These are phyloP conservation scores for Penicillium sclerotigenum DNA, from an alignment of 2,329 filamentous ascomycete genomes.

Conservation along the genomic window DNA sequence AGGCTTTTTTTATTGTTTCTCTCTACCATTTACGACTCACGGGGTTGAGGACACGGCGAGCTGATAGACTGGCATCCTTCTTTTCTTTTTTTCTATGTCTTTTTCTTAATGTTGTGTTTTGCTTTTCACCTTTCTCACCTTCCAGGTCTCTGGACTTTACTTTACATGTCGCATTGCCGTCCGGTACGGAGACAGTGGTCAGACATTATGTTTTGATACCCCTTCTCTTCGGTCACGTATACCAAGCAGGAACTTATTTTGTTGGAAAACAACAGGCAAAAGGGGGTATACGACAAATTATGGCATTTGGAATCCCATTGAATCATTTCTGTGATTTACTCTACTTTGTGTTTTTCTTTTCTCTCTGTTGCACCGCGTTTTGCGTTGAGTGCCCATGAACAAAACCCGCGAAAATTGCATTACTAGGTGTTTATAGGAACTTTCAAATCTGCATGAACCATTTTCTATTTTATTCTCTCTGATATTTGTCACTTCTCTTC, in stretches of 20 bases:
- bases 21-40: slow-evolving; percentile 17
- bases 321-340: background rate
- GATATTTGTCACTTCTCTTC: background rate
- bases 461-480: background rate
- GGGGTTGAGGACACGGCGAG: slow-evolving; percentile 15
- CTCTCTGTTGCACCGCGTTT: background rate
- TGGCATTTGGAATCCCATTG: background rate
- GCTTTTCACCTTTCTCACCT: background rate
- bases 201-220: slow-evolving; percentile 33
- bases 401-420: slow-evolving; percentile 1
- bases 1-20: slow-evolving; percentile 1
- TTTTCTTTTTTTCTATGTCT: slow-evolving; percentile 6
- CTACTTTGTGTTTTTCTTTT: background rate
- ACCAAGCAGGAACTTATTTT: slow-evolving; percentile 13
- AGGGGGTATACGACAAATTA: slow-evolving; percentile 6
- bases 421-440: slow-evolving; percentile 1
- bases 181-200: slow-evolving; percentile 17
- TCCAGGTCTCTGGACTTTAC: background rate
- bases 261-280: slow-evolving; percentile 8
- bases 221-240: slow-evolving; percentile 21
- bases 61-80: slow-evolving; percentile 24
- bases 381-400: background rate
- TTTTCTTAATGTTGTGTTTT: background rate
- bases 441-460: background rate
- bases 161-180: slow-evolving; percentile 10